These are phyloP conservation scores for Torulaspora gathmanii DNA, from an alignment of 805 yeast species.

Conservation along the genomic window DNA sequence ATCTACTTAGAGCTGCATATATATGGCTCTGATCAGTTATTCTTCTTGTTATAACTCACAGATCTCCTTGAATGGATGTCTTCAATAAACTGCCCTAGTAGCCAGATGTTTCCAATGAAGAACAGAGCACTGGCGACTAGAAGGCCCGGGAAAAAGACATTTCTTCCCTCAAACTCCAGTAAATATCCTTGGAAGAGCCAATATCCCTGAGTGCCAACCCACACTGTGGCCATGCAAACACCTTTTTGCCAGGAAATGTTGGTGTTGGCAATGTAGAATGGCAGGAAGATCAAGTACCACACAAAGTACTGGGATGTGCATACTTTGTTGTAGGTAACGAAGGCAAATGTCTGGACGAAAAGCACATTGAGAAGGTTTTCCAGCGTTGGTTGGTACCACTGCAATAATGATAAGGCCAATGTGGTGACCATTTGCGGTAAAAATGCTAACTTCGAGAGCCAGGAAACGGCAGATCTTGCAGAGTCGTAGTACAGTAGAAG, in stretches of 20 bases:
- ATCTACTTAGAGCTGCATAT: not conserved
- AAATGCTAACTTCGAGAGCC: slow-evolving; percentile 54
- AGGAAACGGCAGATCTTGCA: slow-evolving; percentile 18
- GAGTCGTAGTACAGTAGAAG: slow-evolving; percentile 63
- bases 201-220: slow-evolving; percentile 67
- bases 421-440: slow-evolving; percentile 67
- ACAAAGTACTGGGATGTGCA: slow-evolving; percentile 94
- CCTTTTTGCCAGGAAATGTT: slow-evolving; percentile 40
- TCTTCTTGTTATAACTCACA: slow-evolving; percentile 5
- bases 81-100: slow-evolving; percentile 52
- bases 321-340: slow-evolving; percentile 74
- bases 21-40: not conserved
- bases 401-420: slow-evolving; percentile 13
- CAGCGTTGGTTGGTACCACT: slow-evolving; percentile 30
- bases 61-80: slow-evolving; percentile 31
- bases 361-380: slow-evolving; percentile 46
- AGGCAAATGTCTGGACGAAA: slow-evolving; percentile 74
- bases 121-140: slow-evolving; percentile 53
- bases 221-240: slow-evolving; percentile 41
- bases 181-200: slow-evolving; percentile 80
- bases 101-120: slow-evolving; percentile 57
- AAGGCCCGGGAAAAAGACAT: slow-evolving; percentile 58
- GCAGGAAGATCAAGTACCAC: slow-evolving; percentile 86
- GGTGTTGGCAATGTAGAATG: slow-evolving; percentile 57
- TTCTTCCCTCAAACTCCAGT: slow-evolving; percentile 72